A percentile compares a stretch with the other conserved stretches of the same genome.
phyloP scores from a whole-genome alignment of 2,329 filamentous ascomycete genomes.

The Penicillium glabrum region DNA sequence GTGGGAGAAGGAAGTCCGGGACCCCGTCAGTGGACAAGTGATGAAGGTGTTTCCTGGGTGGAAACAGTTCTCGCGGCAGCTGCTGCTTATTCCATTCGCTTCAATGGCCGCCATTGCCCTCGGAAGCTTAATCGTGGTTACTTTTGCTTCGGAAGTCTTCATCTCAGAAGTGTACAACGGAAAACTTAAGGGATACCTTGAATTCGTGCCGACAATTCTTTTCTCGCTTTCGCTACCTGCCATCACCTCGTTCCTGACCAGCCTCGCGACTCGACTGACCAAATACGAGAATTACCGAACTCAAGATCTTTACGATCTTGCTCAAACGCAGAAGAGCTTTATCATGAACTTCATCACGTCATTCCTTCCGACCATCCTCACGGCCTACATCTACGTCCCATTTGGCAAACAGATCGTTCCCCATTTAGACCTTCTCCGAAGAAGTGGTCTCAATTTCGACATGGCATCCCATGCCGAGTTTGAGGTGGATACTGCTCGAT shows the following conservation, averaged over 20 bases:
- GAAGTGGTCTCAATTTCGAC: slow-evolving; percentile 44
- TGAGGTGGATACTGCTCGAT: slow-evolving; percentile 75
- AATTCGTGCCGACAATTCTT: slow-evolving; percentile 84
- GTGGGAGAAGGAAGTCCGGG: slow-evolving; percentile 73
- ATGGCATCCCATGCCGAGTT: slow-evolving; percentile 59
- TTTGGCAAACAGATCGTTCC: slow-evolving; percentile 83
- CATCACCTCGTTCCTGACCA: slow-evolving; percentile 72
- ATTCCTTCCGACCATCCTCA: slow-evolving; percentile 88
- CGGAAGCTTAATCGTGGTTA: slow-evolving; percentile 78
- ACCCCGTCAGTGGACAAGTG: slow-evolving; percentile 78
- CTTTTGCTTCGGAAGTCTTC: slow-evolving; percentile 93
- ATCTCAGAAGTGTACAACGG: slow-evolving; percentile 92
- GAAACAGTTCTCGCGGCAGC: slow-evolving; percentile 73
- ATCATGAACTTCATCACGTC: slow-evolving; percentile 96
- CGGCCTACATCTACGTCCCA: slow-evolving; percentile 90
- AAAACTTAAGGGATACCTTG: slow-evolving; percentile 78
- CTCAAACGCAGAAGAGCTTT: slow-evolving; percentile 89
- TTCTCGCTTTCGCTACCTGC: slow-evolving; percentile 80
- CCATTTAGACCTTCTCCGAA: slow-evolving; percentile 77
- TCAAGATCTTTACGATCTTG: slow-evolving; percentile 75
- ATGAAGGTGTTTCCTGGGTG: slow-evolving; percentile 72
- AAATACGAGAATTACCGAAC: slow-evolving; percentile 92
- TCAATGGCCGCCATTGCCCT: slow-evolving; percentile 69
- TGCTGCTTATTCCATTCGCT: slow-evolving; percentile 83
- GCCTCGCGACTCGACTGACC: slow-evolving; percentile 73